Conservation (phyloP, 768 basidiomycete species). For the Auricularia sp. region DNA sequence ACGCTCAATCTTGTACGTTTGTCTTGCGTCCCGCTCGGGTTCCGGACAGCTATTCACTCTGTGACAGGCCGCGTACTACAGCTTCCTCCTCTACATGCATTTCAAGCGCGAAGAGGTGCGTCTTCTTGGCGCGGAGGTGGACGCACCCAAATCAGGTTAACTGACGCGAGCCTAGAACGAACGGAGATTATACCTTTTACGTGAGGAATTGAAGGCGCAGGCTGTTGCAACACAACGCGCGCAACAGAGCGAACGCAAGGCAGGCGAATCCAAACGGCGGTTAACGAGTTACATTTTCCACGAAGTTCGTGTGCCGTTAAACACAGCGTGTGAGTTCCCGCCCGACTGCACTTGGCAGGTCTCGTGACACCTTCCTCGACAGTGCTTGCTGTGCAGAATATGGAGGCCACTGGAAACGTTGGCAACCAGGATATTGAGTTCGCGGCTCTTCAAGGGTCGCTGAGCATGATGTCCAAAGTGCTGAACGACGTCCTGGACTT, state of each 20-base stretch:
- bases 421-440: constrained; percentile 34
- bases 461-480: constrained; percentile 33
- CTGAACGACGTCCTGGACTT: constrained; percentile 33
- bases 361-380: background rate
- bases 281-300: constrained; percentile 45
- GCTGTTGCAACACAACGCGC: constrained; percentile 50
- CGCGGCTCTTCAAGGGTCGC: constrained; percentile 27
- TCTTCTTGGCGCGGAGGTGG: background rate
- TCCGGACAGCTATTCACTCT: constrained; percentile 3
- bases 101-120: constrained; percentile 54
- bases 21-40: background rate
- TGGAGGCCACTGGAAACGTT: constrained; percentile 32
- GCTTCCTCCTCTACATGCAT: constrained; percentile 69
- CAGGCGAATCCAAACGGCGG: constrained; percentile 27
- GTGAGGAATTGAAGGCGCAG: constrained; percentile 70
- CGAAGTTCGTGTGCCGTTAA: constrained; percentile 43
- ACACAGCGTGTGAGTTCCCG: constrained; percentile 28
- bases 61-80: constrained; percentile 58
- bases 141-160: background rate
- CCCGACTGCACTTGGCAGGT: background rate
- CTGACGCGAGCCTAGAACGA: constrained; percentile 29
- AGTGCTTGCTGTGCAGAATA: constrained; percentile 37
- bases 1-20: background rate
- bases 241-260: constrained; percentile 64
- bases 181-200: constrained; percentile 54